Conservation (phyloP, 768 basidiomycete species). For the Brasilioporus rufonigricans region DNA sequence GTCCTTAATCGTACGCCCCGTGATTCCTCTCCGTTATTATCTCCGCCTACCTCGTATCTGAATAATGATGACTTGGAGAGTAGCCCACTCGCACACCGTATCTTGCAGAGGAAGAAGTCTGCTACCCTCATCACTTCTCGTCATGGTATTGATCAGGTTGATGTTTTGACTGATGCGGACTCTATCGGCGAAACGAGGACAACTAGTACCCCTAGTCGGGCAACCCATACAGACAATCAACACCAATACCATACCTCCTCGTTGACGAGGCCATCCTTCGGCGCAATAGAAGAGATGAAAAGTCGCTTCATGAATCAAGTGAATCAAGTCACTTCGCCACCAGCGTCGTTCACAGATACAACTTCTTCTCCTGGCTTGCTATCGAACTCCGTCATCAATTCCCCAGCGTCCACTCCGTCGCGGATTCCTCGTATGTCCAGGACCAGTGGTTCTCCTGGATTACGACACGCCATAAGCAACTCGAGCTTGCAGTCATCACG, state of each 20-base stretch:
- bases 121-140: constrained; percentile 7
- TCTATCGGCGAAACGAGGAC: constrained; percentile 12
- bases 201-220: constrained; percentile 9
- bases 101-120: constrained; percentile 19
- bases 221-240: constrained; percentile 9
- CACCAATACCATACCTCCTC: constrained; percentile 9
- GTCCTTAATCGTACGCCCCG: constrained; percentile 36
- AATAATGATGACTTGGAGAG: constrained; percentile 20
- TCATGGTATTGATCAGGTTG: constrained; percentile 1
- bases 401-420: constrained; percentile 14
- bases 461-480: constrained; percentile 27
- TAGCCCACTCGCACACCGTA: constrained; percentile 30
- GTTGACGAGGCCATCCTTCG: constrained; percentile 36
- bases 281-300: constrained; percentile 66
- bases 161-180: constrained; percentile 1
- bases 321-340: constrained; percentile 29
- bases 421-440: constrained; percentile 32
- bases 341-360: constrained; percentile 18
- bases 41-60: constrained; percentile 19
- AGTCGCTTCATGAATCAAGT: constrained; percentile 47
- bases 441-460: constrained; percentile 24
- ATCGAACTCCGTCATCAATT: constrained; percentile 11
- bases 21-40: constrained; percentile 28
- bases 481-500: constrained; percentile 28
- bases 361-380: constrained; percentile 13